A percentile compares a stretch with the other conserved stretches of the same genome.
phyloP scores from a whole-genome alignment of 306 rosid species.

The Trifolium fragiferum region DNA sequence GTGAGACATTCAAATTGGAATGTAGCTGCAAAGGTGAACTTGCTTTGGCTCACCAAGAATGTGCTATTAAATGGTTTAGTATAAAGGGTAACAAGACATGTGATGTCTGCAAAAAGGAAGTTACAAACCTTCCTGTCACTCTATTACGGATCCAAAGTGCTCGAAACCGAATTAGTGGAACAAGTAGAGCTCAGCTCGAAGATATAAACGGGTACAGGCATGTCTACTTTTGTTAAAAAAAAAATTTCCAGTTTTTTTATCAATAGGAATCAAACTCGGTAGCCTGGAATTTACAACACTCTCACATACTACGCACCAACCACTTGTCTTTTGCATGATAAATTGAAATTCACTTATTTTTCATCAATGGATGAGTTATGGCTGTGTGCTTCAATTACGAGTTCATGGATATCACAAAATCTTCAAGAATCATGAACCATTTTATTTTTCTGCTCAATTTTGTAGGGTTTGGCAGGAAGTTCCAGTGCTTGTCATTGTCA shows the following conservation, averaged over 20 bases:
- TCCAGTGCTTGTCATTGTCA: slow-evolving; percentile 91
- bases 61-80: slow-evolving; percentile 96
- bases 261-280: neutral
- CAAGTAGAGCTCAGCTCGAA: slow-evolving; percentile 58
- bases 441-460: slow-evolving; percentile 42
- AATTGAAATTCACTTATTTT: slow-evolving; percentile 15
- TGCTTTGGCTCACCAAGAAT: slow-evolving; percentile 97
- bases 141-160: slow-evolving; percentile 82
- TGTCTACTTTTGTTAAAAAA: slow-evolving; percentile 40
- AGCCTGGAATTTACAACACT: neutral
- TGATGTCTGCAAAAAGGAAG: slow-evolving; percentile 93
- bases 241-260: too few relatives aligned
- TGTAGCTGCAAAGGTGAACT: slow-evolving; percentile 99
- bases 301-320: neutral
- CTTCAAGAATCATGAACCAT: slow-evolving; percentile 36
- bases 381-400: slow-evolving; percentile 8
- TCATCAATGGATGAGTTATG: slow-evolving; percentile 3
- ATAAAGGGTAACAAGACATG: slow-evolving; percentile 94
- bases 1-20: slow-evolving; percentile 96
- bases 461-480: slow-evolving; percentile 96
- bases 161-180: slow-evolving; percentile 57
- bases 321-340: neutral
- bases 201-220: slow-evolving; percentile 73
- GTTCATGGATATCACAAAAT: slow-evolving; percentile 10
- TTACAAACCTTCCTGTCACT: slow-evolving; percentile 84